Conservation (phyloP, 352 stramenopile genomes). For the Pythium diclinum region DNA sequence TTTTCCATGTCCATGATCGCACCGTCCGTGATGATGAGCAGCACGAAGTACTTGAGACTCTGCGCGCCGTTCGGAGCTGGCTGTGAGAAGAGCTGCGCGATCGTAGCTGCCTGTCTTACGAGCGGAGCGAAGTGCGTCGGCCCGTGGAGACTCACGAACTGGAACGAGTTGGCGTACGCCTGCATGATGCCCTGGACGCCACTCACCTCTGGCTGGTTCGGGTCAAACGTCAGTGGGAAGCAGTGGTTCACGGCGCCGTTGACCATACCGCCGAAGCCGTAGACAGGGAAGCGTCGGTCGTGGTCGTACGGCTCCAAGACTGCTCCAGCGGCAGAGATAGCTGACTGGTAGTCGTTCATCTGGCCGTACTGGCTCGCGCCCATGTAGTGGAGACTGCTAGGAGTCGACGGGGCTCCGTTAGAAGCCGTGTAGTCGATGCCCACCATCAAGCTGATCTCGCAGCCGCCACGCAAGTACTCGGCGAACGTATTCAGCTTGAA, state of each 20-base stretch:
- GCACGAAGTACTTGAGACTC: conserved; percentile 73
- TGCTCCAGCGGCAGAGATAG: conserved; percentile 58
- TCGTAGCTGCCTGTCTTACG: conserved; percentile 60
- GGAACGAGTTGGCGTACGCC: conserved; percentile 63
- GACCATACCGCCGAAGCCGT: conserved; percentile 72
- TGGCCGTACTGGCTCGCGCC: conserved; percentile 48
- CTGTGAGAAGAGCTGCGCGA: conserved; percentile 50
- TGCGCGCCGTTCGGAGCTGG: conserved; percentile 23
- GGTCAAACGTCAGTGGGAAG: conserved; percentile 71
- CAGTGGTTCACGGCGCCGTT: conserved; percentile 66
- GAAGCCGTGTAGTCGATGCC: conserved; percentile 84
- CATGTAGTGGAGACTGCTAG: conserved; percentile 58
- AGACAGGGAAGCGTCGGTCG: conserved; percentile 72
- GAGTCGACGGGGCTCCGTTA: conserved; percentile 46
- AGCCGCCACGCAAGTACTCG: conserved; percentile 65
- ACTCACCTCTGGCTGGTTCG: conserved; percentile 55
- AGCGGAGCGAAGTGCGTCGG: conserved; percentile 81
- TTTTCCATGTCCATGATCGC: conserved; percentile 77
- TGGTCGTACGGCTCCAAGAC: conserved; percentile 79
- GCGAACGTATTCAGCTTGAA: conserved; percentile 73
- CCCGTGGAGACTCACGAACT: conserved; percentile 63
- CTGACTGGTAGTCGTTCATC: conserved; percentile 78
- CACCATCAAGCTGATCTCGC: conserved; percentile 73
- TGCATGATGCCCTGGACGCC: conserved; percentile 57
- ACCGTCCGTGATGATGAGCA: conserved; percentile 71